Evolutionary conservation across 1,284 basidiomycete species (phyloP).

Genomic region (Cryptococcus sp.): DNA sequence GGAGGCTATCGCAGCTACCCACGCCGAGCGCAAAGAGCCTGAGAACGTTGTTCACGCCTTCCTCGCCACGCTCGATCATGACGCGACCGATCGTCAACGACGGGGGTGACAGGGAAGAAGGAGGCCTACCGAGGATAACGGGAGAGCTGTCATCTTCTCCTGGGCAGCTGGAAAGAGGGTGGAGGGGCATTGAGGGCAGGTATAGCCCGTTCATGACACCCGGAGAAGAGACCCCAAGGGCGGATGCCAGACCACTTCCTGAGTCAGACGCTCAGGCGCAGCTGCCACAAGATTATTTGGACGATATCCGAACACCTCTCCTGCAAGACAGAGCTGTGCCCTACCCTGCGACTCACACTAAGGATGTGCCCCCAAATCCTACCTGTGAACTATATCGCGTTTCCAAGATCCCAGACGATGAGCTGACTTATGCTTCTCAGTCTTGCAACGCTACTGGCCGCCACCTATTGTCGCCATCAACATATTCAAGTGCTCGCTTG

Average conservation of each 20-base stretch:
- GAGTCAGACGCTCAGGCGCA: not conserved
- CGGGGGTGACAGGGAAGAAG: not conserved
- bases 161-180: not conserved
- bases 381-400: not conserved
- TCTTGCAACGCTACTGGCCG: slow-evolving; percentile 19
- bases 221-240: not conserved
- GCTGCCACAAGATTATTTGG: no score
- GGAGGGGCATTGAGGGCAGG: no score
- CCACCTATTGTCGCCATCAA: slow-evolving; percentile 27
- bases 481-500: slow-evolving; percentile 84
- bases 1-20: not conserved
- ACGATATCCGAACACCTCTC: no score
- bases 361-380: not conserved
- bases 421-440: not conserved
- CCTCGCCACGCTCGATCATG: not conserved
- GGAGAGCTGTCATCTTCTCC: slow-evolving; percentile 4
- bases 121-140: not conserved
- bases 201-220: not conserved
- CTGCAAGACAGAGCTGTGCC: no score
- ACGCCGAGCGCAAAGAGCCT: slow-evolving; percentile 7
- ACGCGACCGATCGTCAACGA: slow-evolving; percentile 1
- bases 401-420: not conserved
- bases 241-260: not conserved
- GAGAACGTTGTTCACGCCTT: slow-evolving; percentile 6
- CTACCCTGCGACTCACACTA: no score